These are phyloP conservation scores for Salvia miltiorrhiza DNA, from an alignment of 257 asterid species.

Conservation along the genomic window DNA sequence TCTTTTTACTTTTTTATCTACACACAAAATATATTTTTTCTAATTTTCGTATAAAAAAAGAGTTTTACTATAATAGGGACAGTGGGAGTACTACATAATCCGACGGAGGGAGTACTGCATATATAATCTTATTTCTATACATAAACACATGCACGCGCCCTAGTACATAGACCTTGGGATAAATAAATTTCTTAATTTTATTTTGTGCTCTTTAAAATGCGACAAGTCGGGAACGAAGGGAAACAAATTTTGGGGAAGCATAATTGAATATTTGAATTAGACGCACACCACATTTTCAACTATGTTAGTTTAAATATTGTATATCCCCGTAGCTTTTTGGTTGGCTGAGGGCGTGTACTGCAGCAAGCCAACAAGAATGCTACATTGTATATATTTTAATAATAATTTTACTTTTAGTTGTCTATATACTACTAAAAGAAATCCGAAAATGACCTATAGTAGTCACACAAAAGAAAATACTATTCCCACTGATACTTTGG, in stretches of 20 bases:
- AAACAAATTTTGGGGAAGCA: background rate
- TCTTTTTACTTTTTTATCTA: too few relatives aligned
- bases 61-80: too few relatives aligned
- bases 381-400: background rate
- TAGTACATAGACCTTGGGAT: background rate
- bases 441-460: background rate
- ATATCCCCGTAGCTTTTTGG: background rate
- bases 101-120: too few relatives aligned
- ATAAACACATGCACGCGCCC: too few relatives aligned
- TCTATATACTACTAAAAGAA: background rate
- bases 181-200: too few relatives aligned
- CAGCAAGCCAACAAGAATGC: background rate
- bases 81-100: too few relatives aligned
- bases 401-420: background rate
- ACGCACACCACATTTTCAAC: background rate
- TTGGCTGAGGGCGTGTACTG: constrained; percentile 3
- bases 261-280: background rate
- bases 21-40: too few relatives aligned
- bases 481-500: background rate
- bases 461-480: background rate
- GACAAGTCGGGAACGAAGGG: background rate
- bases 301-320: background rate
- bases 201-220: background rate
- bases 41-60: too few relatives aligned
- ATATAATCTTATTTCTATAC: too few relatives aligned